A percentile compares a stretch with the other conserved stretches of the same genome.
phyloP scores from a whole-genome alignment of 768 basidiomycete species.

The Suillus brevipes region DNA sequence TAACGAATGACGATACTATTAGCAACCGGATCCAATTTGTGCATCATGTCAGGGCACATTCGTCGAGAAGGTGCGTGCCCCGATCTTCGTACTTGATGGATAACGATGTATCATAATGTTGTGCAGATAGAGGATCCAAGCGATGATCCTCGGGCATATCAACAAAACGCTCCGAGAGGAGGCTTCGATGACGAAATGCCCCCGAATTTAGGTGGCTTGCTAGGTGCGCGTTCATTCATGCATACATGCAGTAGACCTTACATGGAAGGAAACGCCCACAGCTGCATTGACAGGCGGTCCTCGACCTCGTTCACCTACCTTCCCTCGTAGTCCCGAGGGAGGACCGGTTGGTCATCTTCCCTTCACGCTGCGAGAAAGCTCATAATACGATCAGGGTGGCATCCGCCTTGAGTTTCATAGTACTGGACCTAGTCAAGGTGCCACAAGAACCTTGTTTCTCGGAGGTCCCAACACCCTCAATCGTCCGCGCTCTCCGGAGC shows the following conservation, averaged over 20 bases:
- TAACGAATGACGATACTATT: constrained; percentile 6
- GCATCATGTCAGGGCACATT: constrained; percentile 81
- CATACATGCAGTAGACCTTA: background rate
- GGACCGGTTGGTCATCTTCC: constrained; percentile 14
- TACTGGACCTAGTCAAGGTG: constrained; percentile 20
- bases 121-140: constrained; percentile 68
- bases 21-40: constrained; percentile 84
- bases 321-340: constrained; percentile 17
- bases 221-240: constrained; percentile 4
- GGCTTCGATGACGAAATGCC: constrained; percentile 31
- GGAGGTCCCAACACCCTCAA: constrained; percentile 35
- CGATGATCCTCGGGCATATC: constrained; percentile 76
- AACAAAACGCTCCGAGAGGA: constrained; percentile 36
- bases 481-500: constrained; percentile 19
- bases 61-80: constrained; percentile 65
- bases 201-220: background rate
- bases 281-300: constrained; percentile 2
- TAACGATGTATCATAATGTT: constrained; percentile 9
- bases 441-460: constrained; percentile 37
- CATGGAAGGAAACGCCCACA: background rate
- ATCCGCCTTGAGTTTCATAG: constrained; percentile 39
- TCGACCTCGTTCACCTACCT: constrained; percentile 19
- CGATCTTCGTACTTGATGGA: background rate
- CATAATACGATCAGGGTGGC: constrained; percentile 22
- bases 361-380: background rate